Evolutionary conservation across 2,329 filamentous ascomycete species (phyloP), one percentile per base, ranked within the genome.

Genomic region (Cladosporium sp.): DNA sequence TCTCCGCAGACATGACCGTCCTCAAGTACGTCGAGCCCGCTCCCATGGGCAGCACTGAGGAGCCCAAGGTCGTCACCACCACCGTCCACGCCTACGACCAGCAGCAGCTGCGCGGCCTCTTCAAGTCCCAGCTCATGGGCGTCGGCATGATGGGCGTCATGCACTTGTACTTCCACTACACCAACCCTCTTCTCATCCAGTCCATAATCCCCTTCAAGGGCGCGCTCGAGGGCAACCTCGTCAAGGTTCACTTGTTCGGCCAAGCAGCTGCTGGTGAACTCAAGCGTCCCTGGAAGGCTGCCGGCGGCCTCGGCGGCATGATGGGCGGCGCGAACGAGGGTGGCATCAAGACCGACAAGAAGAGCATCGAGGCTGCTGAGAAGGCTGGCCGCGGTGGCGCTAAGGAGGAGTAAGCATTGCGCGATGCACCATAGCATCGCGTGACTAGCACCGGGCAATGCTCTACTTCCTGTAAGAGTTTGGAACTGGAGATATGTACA

Each of bases 111-210:
- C 89, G 89, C 78, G 80, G 84, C 64, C 83, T 91, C 65, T 90
- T 93, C 83, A 94, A 94, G 76, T 84, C 87, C 64, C 93, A 97
- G 80, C 78, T 95, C 70, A 97, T 96, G 90, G 94, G 94, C 60
- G 82, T 99, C 59, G 92, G 84, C 75, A 99, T 99, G 92, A 97
- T 99, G 93, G 86, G 77, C 61, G 90, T 97, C 71, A 97, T 99
- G 93, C 94, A 99, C 80, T 66, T 99, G 61, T 99, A 97, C 86
- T 89, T 99, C 83, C 92, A 97, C 77, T 99, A 97, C 87, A 97
- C 92, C 80, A 99, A 97, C 86, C 94, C 94, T 40, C 89, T 99
- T 52, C 81, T 97, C 70, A 96, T 99, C 80, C 94, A 99, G 85
- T 95, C 89, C 75, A 96, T 99, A 79, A 94, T 99, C 72, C 94